These are phyloP conservation scores for Neonectria coccinea DNA, from an alignment of 2,329 filamentous ascomycete species.

Conservation along the genomic window DNA sequence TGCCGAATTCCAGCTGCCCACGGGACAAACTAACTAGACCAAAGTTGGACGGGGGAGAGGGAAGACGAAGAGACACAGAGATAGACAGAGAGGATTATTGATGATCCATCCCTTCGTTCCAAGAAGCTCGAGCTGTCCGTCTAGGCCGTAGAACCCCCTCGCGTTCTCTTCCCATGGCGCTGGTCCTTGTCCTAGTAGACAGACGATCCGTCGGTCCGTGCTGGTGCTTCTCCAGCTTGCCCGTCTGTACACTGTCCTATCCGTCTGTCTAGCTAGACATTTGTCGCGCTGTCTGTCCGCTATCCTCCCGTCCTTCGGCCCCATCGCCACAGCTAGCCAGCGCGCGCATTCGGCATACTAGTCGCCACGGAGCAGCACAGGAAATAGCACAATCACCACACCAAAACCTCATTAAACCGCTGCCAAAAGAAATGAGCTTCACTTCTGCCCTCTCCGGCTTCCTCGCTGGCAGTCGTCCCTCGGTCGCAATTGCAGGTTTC, in stretches of 20 bases:
- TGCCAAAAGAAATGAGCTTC: conserved; percentile 22
- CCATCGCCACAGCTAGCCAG: not conserved
- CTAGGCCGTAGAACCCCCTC: not conserved
- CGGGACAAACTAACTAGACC: too few relatives aligned
- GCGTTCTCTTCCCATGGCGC: not conserved
- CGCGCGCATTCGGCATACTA: not conserved
- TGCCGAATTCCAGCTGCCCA: not conserved
- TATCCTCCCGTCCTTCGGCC: not conserved
- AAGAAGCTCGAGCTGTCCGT: not conserved
- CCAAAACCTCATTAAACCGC: not conserved
- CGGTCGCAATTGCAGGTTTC: conserved; percentile 22
- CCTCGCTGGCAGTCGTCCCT: conserved; percentile 14
- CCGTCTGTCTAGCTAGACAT: too few relatives aligned
- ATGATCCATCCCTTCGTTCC: not conserved
- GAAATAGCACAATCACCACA: not conserved
- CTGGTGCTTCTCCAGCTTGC: conserved; percentile 8
- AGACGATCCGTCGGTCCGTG: conserved; percentile 1
- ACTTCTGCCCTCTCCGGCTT: not conserved
- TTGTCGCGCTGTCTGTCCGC: not conserved
- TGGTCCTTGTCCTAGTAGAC: not conserved
- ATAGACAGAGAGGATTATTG: not conserved
- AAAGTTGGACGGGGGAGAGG: not conserved
- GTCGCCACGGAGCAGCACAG: too few relatives aligned
- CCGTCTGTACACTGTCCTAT: not conserved
- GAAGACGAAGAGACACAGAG: not conserved